A percentile compares a stretch with the other conserved stretches of the same genome.
phyloP scores from a whole-genome alignment of 257 asterid genomes.

The Solanum medicagineum region DNA sequence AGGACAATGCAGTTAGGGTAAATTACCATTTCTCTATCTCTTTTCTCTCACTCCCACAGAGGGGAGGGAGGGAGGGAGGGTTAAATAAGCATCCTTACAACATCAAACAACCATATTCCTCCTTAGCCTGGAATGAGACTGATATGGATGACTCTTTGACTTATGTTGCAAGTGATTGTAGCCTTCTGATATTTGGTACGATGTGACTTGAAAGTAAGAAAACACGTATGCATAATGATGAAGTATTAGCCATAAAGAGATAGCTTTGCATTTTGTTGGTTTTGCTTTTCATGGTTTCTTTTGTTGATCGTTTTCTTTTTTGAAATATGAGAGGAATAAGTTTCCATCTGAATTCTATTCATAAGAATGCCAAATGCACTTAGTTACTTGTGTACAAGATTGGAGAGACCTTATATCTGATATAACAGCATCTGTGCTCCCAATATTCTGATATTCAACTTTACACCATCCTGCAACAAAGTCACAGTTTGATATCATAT shows the following conservation, averaged over 20 bases:
- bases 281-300: neutral
- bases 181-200: neutral
- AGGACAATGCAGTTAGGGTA: neutral
- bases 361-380: neutral
- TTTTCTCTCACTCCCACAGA: too few relatives aligned
- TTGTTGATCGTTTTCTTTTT: neutral
- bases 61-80: too few relatives aligned
- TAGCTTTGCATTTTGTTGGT: neutral
- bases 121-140: neutral
- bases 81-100: neutral
- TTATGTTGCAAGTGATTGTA: neutral
- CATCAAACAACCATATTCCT: neutral
- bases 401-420: neutral
- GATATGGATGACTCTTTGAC: neutral
- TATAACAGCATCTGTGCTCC: neutral
- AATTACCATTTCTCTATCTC: neutral
- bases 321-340: neutral
- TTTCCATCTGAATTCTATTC: neutral
- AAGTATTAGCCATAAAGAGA: neutral
- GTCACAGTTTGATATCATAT: neutral
- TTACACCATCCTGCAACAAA: neutral
- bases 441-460: neutral
- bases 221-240: neutral
- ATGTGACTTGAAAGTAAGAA: neutral
- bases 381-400: too few relatives aligned